A percentile compares a stretch with the other conserved stretches of the same genome.
phyloP scores from a whole-genome alignment of 2,329 filamentous ascomycete species.

The Coniochaeta pulveracea region DNA sequence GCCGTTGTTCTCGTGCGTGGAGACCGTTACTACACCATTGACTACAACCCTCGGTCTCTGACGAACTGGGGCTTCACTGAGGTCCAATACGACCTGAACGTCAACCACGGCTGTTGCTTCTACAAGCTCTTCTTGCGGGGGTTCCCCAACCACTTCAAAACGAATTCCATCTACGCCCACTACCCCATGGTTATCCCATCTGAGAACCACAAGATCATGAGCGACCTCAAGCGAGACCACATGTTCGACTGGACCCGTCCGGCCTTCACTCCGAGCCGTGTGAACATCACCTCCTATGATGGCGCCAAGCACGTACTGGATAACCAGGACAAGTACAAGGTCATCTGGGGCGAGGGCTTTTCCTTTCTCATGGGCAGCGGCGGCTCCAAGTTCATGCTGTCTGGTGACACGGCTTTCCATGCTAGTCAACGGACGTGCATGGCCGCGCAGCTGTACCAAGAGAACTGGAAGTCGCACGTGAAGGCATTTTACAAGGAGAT shows the following conservation, averaged over 20 bases:
- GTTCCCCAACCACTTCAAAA: constrained; percentile 69
- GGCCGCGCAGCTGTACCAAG: constrained; percentile 46
- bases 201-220: constrained; percentile 63
- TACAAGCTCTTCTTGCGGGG: constrained; percentile 74
- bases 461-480: constrained; percentile 50
- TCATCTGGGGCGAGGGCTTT: constrained; percentile 53
- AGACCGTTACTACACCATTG: constrained; percentile 69
- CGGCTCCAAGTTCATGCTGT: constrained; percentile 44
- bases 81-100: constrained; percentile 56
- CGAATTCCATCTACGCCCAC: constrained; percentile 71
- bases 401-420: constrained; percentile 36
- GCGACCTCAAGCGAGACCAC: constrained; percentile 52
- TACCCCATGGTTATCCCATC: constrained; percentile 61
- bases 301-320: constrained; percentile 51
- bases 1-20: constrained; percentile 69
- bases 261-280: constrained; percentile 30
- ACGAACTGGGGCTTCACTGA: constrained; percentile 81
- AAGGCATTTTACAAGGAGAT: constrained; percentile 57
- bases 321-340: constrained; percentile 48
- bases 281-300: constrained; percentile 49
- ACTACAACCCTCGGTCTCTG: constrained; percentile 61
- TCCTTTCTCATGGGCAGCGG: constrained; percentile 47
- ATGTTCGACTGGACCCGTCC: constrained; percentile 62
- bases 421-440: constrained; percentile 40
- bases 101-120: constrained; percentile 75